Conservation (phyloP, 768 basidiomycete species). For the Lactarius vividus region DNA sequence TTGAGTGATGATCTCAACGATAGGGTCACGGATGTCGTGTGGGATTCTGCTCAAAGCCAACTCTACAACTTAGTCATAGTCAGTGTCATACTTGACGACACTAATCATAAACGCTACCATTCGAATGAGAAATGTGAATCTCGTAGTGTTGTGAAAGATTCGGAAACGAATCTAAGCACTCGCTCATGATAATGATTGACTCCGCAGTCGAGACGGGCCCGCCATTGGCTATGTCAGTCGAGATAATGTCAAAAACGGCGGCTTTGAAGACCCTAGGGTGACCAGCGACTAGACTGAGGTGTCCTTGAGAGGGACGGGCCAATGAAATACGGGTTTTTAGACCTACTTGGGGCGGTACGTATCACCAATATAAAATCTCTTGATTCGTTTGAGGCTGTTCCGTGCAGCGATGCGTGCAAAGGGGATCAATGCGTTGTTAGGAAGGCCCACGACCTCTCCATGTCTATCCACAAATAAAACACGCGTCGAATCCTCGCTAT, state of each 20-base stretch:
- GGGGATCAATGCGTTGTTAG: constrained; percentile 67
- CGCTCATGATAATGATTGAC: constrained; percentile 62
- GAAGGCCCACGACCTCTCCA: constrained; percentile 71
- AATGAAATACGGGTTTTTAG: neutral
- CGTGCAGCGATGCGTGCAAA: constrained; percentile 84
- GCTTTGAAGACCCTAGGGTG: constrained; percentile 73
- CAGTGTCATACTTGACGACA: constrained; percentile 15
- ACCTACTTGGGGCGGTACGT: constrained; percentile 66
- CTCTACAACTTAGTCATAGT: constrained; percentile 54
- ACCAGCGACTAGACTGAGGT: constrained; percentile 56
- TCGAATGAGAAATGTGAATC: constrained; percentile 76
- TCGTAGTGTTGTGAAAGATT: constrained; percentile 66
- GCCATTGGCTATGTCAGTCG: constrained; percentile 62
- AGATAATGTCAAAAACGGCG: constrained; percentile 82
- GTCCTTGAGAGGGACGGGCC: constrained; percentile 11
- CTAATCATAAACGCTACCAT: constrained; percentile 46
- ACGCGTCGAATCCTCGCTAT: constrained; percentile 60
- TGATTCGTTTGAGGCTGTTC: constrained; percentile 63
- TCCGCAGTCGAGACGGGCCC: constrained; percentile 73
- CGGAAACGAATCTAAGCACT: constrained; percentile 69
- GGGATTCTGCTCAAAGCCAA: constrained; percentile 61
- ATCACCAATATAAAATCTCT: constrained; percentile 77
- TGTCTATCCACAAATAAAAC: constrained; percentile 78
- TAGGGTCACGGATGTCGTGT: constrained; percentile 48
- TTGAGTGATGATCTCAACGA: constrained; percentile 65